Evolutionary conservation across 164 flowering plant species (phyloP), one percentile per base, ranked within the genome.

Genomic region (Cinnamomum chago): DNA sequence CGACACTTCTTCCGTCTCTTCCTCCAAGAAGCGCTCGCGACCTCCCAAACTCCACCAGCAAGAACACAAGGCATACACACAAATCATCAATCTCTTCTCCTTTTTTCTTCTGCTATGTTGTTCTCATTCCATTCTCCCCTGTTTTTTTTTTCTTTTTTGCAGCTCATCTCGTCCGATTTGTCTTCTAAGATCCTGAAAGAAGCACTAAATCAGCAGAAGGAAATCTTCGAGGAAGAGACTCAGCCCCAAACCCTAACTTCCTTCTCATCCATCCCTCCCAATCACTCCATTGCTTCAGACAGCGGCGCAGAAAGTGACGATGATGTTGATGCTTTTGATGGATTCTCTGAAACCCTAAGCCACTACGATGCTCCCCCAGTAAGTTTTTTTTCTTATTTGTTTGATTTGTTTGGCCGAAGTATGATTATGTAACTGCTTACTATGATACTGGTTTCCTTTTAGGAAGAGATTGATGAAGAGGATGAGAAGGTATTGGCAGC

Each of bases 151-250:
- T 27, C 28, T 62, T 72, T 60, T 68, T 24, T 65, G 67, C 75
- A 90, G 91, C 77, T 84, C 25, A 82, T 92, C 22, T 86, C 95
- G 2, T 75, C 89, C 7, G 79, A 78, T n/a, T 80, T 87, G 81
- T 90, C 91, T 76, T 83, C 90, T 1, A 93, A 88, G 79, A 91
- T 95, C 47, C 78, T 95, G 82, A 88, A 85, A 76, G 89, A 90
- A 70, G 97, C 98, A 2, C 50, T 87, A 40, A 60, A 80, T 70
- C 98, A 95, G 82, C 97, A 91, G 82, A 90, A 83, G 76, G 98
- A 92, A 79, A 70, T 91, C 17, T 76, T 82, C 40, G 85, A 88
- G 5, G 93, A 90, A 70, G 90, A 75, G 55, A 81, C 51, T 7
- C 79, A 69, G 5, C 79, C 76, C 64, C 71, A 76, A 15, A 82